These are phyloP conservation scores for Microdochium trichocladiopsis DNA, from an alignment of 2,329 filamentous ascomycete genomes.

Conservation along the genomic window DNA sequence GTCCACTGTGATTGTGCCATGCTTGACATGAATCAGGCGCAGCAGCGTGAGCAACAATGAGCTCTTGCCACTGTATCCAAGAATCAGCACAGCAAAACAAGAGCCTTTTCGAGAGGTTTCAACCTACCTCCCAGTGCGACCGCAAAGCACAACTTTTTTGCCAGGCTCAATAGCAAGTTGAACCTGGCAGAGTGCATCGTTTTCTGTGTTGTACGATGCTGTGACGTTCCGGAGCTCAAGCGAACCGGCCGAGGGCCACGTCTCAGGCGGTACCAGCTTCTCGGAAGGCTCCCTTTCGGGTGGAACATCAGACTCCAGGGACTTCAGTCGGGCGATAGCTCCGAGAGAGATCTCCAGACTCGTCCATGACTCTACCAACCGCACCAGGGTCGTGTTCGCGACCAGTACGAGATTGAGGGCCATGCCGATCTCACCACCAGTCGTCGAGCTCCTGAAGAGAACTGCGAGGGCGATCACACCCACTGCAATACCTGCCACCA, in stretches of 20 bases:
- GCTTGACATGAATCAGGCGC: neutral
- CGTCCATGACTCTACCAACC: conserved; percentile 26
- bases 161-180: neutral
- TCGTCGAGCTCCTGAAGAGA: neutral
- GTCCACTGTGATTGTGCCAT: neutral
- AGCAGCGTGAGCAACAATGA: neutral
- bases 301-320: conserved; percentile 17
- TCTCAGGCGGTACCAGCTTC: conserved; percentile 11
- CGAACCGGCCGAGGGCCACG: conserved; percentile 19
- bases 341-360: conserved; percentile 26
- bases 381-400: conserved; percentile 19
- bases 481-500: conserved; percentile 33
- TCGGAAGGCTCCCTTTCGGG: conserved; percentile 14
- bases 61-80: conserved; percentile 15
- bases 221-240: conserved; percentile 18
- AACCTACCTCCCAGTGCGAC: conserved; percentile 14
- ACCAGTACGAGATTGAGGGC: conserved; percentile 16
- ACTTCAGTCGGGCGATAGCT: conserved; percentile 24
- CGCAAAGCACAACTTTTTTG: conserved; percentile 1
- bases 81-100: neutral
- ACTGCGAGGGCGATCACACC: conserved; percentile 36
- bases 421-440: conserved; percentile 15
- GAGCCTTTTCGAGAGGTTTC: neutral
- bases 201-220: conserved; percentile 24
- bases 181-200: neutral